Evolutionary conservation across 345 rosid genomes (phyloP).

Genomic region (Balakata baccata): DNA sequence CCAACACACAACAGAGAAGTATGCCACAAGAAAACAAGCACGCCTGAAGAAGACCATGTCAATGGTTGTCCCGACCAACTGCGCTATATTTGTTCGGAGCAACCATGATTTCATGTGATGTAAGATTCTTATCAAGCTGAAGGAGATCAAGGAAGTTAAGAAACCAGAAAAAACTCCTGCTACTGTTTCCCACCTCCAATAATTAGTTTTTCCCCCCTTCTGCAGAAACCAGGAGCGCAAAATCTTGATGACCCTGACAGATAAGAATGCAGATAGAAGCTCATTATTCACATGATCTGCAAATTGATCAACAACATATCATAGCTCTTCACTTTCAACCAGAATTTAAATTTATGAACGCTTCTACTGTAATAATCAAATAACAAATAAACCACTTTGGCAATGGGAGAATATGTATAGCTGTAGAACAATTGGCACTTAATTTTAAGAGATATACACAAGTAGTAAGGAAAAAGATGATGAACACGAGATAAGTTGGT

Average conservation of each 20-base stretch:
- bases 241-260: slow-evolving; percentile 43
- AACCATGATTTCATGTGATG: slow-evolving; percentile 42
- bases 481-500: background rate
- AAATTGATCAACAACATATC: background rate
- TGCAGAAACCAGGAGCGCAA: slow-evolving; percentile 35
- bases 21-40: slow-evolving; percentile 51
- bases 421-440: background rate
- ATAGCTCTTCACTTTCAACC: no score
- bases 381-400: background rate
- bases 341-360: background rate
- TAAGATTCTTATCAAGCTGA: slow-evolving; percentile 40
- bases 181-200: slow-evolving; percentile 52
- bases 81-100: slow-evolving; percentile 18
- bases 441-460: background rate
- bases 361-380: background rate
- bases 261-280: background rate
- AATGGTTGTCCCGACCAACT: slow-evolving; percentile 16
- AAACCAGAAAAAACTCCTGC: slow-evolving; percentile 58
- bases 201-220: slow-evolving; percentile 31
- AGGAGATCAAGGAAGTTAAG: slow-evolving; percentile 51
- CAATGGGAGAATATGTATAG: background rate
- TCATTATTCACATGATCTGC: background rate
- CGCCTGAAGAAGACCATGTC: slow-evolving; percentile 40
- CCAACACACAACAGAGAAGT: slow-evolving; percentile 58
- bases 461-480: background rate